Percentiles rank a stretch among this genome's conserved stretches.
phyloP scores from a whole-genome alignment of 2,329 filamentous ascomycete genomes.

The Beauveria brongniartii region DNA sequence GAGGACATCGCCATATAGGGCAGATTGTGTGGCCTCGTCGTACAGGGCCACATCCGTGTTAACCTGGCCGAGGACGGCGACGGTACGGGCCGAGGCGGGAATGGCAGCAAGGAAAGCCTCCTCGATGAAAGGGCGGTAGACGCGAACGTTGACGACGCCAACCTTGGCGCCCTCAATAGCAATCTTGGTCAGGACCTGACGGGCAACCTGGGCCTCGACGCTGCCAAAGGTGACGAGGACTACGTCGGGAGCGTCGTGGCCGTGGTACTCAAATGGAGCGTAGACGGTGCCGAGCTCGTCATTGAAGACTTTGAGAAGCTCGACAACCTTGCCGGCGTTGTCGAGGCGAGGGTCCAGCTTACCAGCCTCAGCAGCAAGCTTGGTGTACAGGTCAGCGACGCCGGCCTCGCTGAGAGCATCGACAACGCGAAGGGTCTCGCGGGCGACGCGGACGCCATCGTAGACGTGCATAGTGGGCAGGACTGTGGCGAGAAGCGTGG shows the following conservation, averaged over 20 bases:
- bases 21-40: conserved; percentile 41
- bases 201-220: conserved; percentile 76
- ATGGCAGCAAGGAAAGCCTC: conserved; percentile 82
- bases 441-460: conserved; percentile 74
- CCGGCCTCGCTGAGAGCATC: conserved; percentile 70
- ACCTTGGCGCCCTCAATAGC: conserved; percentile 67
- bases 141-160: conserved; percentile 81
- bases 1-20: conserved; percentile 84
- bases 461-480: conserved; percentile 83
- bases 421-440: conserved; percentile 74
- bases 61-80: conserved; percentile 88
- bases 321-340: conserved; percentile 62
- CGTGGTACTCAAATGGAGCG: conserved; percentile 86
- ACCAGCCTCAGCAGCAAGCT: conserved; percentile 52
- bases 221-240: conserved; percentile 92
- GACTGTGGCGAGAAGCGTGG: conserved; percentile 70
- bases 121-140: conserved; percentile 93
- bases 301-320: conserved; percentile 70
- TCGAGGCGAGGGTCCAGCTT: conserved; percentile 63
- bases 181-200: conserved; percentile 69
- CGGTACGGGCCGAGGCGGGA: conserved; percentile 63
- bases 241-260: conserved; percentile 68
- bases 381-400: conserved; percentile 60
- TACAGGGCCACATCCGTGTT: conserved; percentile 50
- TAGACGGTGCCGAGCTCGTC: conserved; percentile 90